These are phyloP conservation scores for Globisporangium nagaii DNA, from an alignment of 352 stramenopile genomes.

Conservation along the genomic window DNA sequence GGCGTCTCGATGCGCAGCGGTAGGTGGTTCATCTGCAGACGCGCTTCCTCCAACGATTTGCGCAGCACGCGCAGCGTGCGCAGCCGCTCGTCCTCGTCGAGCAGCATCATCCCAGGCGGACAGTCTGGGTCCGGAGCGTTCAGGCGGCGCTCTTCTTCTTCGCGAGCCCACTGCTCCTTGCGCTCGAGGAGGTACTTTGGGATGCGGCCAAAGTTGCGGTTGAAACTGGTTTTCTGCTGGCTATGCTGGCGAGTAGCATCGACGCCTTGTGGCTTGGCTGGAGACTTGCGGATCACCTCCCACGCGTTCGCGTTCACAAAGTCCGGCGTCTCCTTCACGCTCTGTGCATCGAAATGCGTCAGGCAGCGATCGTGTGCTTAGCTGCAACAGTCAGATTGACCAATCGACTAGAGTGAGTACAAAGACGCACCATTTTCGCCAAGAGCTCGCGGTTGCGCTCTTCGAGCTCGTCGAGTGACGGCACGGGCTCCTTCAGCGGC, in stretches of 20 bases:
- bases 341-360: constrained; percentile 21
- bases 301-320: constrained; percentile 74
- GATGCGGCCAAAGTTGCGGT: constrained; percentile 57
- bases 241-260: constrained; percentile 8
- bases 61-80: constrained; percentile 60
- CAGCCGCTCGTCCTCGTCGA: constrained; percentile 78
- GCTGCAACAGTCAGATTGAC: no score
- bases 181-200: constrained; percentile 64
- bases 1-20: constrained; percentile 84
- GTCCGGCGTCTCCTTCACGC: constrained; percentile 51
- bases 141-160: constrained; percentile 70
- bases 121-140: constrained; percentile 82
- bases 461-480: constrained; percentile 44
- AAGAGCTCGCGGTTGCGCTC: constrained; percentile 28
- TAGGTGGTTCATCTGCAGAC: constrained; percentile 65
- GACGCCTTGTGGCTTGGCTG: constrained; percentile 7
- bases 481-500: constrained; percentile 38
- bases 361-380: no score
- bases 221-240: constrained; percentile 5
- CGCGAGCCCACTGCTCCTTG: constrained; percentile 76
- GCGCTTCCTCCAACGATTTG: constrained; percentile 51
- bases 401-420: no score
- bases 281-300: constrained; percentile 62
- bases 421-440: constrained; percentile 20
- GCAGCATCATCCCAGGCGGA: constrained; percentile 76